phyloP scores from a whole-genome alignment of 495 filamentous ascomycete species.

The Hypoxylon subgilvum region DNA sequence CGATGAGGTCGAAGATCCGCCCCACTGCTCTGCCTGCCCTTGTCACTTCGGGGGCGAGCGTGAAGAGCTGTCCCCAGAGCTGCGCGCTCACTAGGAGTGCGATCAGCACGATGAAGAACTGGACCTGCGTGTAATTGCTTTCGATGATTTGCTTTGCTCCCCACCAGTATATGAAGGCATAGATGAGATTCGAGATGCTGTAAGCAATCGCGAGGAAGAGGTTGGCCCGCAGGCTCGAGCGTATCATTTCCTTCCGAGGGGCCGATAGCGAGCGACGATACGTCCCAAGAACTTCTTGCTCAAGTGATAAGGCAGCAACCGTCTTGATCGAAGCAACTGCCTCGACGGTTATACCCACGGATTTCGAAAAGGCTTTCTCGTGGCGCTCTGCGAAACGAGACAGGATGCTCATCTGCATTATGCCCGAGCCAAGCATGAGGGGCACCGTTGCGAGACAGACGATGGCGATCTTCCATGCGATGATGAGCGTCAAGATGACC shows the following conservation, averaged over 20 bases:
- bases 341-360: constrained; percentile 58
- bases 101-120: constrained; percentile 71
- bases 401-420: constrained; percentile 61
- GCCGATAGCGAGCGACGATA: constrained; percentile 54
- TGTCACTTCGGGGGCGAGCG: constrained; percentile 66
- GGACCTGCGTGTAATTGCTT: constrained; percentile 61
- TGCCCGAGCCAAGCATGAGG: constrained; percentile 58
- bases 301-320: constrained; percentile 58
- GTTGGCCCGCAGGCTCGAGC: constrained; percentile 55
- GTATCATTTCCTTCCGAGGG: constrained; percentile 56
- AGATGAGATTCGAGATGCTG: constrained; percentile 60
- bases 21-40: constrained; percentile 58
- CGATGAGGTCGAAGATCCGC: constrained; percentile 57
- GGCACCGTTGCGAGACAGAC: constrained; percentile 63
- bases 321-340: constrained; percentile 61
- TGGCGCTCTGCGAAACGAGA: constrained; percentile 66
- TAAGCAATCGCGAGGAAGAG: constrained; percentile 62
- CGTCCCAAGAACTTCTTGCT: constrained; percentile 49
- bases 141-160: constrained; percentile 62
- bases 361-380: constrained; percentile 58
- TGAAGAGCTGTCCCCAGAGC: constrained; percentile 69
- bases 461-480: constrained; percentile 68
- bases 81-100: constrained; percentile 69
- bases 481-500: constrained; percentile 60
- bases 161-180: constrained; percentile 74